A percentile compares a stretch with the other conserved stretches of the same genome.
Evolutionary conservation across 306 rosid species (phyloP).

Genomic region (Sicyos baderoa): DNA sequence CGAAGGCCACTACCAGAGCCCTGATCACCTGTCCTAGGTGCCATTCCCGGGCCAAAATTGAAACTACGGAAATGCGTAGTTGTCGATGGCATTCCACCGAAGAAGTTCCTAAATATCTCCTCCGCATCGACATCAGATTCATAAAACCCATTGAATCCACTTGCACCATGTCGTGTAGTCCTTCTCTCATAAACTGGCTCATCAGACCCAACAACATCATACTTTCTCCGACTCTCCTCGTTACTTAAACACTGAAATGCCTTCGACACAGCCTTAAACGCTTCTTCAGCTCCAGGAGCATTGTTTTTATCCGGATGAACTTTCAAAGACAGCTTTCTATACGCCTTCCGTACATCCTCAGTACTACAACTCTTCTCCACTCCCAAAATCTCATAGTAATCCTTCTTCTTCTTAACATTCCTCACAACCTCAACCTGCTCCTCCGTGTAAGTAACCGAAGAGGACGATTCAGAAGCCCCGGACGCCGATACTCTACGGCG

Average conservation of each 20-base stretch:
- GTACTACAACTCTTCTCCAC: slow-evolving; percentile 71
- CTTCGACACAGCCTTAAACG: slow-evolving; percentile 77
- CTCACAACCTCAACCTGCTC: slow-evolving; percentile 63
- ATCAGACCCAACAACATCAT: slow-evolving; percentile 67
- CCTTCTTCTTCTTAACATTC: slow-evolving; percentile 71
- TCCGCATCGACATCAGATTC: slow-evolving; percentile 81
- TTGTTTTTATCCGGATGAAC: slow-evolving; percentile 95
- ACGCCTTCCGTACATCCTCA: slow-evolving; percentile 75
- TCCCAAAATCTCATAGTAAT: slow-evolving; percentile 76
- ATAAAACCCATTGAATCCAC: slow-evolving; percentile 58
- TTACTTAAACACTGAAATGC: slow-evolving; percentile 88
- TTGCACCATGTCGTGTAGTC: slow-evolving; percentile 28
- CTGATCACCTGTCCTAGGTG: slow-evolving; percentile 41
- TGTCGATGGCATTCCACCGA: slow-evolving; percentile 85
- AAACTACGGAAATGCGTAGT: slow-evolving; percentile 60
- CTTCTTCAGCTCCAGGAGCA: slow-evolving; percentile 88
- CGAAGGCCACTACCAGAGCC: slow-evolving; percentile 63
- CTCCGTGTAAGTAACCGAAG: slow-evolving; percentile 36
- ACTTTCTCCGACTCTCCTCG: slow-evolving; percentile 54
- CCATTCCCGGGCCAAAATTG: slow-evolving; percentile 68
- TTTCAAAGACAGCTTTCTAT: slow-evolving; percentile 76
- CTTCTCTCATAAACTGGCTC: slow-evolving; percentile 60
- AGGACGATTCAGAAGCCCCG: slow-evolving; percentile 34
- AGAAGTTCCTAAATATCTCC: slow-evolving; percentile 82
- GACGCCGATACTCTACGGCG: slow-evolving; percentile 43